Base-by-base conservation (phyloP, 495 filamentous ascomycete species). In the Acidomyces sp. region DNA sequence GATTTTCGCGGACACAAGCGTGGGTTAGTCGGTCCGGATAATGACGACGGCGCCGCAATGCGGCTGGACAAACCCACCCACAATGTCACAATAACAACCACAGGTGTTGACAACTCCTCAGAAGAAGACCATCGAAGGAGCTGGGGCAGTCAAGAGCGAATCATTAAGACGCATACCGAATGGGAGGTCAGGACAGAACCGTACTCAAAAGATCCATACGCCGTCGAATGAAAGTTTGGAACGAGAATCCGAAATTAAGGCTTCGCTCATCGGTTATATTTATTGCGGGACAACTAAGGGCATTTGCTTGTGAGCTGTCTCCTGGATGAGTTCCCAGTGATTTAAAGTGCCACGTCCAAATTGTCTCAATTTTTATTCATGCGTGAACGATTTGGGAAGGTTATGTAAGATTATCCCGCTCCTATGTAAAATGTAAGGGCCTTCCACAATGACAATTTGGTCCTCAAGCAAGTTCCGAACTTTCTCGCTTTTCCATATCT, bases 121-220 rank as follows among this genome's bases (percentile, higher is more conserved):
- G 31, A 34, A 16, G 31, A 18, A 16, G 9, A 9, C 7, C 31
- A 34, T 18, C 13, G 31, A 18, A 9, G 31, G 31, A 34, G 31
- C 16, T 34, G 31, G 31, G 31, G 31, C 31, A 34, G 31, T 18
- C 31, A 34, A 18, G 31, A 34, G 6, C 31, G 16, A 6, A 34
- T 34, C 31, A 34, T 34, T 18, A 9, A 34, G 7, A 18, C 31
- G 31, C 6, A 34, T 7, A 34, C 31, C 12, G 12, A 34, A 6
- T 34, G 31, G 31, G 31, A 34, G 31, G 31, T 34, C 12, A 6
- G 31, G 31, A 9, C 7, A 9, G 31, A 34, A 16, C 26, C 7
- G 7, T 9, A 18, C 15, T 6, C 9, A 16, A 6, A 18, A 16
- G 31, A 34, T 18, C 31, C 31, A 15, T 34, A 34, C 16, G 6